Base-by-base conservation (phyloP, 2,329 filamentous ascomycete species). In the Drechslerella coelobrocha region DNA sequence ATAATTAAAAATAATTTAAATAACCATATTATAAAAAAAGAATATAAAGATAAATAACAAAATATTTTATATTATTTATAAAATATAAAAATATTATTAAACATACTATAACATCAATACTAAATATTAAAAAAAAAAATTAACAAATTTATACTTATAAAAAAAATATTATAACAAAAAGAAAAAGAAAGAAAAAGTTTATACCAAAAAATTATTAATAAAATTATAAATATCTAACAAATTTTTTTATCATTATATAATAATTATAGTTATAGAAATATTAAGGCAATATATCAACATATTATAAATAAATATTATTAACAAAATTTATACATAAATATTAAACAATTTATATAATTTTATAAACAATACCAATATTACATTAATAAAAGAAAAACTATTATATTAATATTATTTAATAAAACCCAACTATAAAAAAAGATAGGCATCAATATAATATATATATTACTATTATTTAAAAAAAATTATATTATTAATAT, bases 61-160 rank as follows among this genome's bases (percentile, higher is more conserved):
- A 60, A 60, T 9, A 39, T 39, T 60, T 60, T 41, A 50, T 39
- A 37, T 39, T 60, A 21, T 27, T 48, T 29, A 39, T 39, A 23
- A 48, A 60, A 39, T 60, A 60, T 41, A 50, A 41, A 51, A 60
- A 60, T 60, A 24, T 60, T 41, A 60, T 51, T 51, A 14, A 27
- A n/a, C 17, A 24, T 8, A 26, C 21, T 51, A n/a, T n/a, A n/a
- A 52, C 21, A 52, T 52, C 12, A 26, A 7, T 52, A 52, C 21
- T 23, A 9, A 14, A 8, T n/a, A n/a, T 24, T 27, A 27, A 26
- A 27, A 10, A 5, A 51, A 51, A 23, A 17, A 23, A 43, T 48
- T 57, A 45, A 29, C 34, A 19, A 29, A 9, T 24, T 24, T 41
- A 41, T 14, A 51, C 7, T n/a, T 51, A 51, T 27, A 51, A 27